A percentile compares a stretch with the other conserved stretches of the same genome.
These are phyloP conservation scores for Xanthoconium separans DNA, from an alignment of 1,284 basidiomycete species.

Conservation along the genomic window DNA sequence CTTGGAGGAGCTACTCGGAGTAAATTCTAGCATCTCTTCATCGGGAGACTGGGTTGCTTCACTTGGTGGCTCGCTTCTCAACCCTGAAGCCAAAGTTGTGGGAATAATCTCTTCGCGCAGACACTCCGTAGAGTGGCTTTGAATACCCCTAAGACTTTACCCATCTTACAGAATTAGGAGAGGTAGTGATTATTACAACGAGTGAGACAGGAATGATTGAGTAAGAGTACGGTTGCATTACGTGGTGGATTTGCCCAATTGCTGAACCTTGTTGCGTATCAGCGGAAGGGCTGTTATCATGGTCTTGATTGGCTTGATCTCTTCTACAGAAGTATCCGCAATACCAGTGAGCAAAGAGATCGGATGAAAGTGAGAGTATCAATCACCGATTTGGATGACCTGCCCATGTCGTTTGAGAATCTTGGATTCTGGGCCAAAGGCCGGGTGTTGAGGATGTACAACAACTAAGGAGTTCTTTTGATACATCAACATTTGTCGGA, in stretches of 20 bases:
- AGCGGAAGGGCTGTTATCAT: constrained; percentile 60
- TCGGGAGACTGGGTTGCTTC: constrained; percentile 51
- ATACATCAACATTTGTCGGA: constrained; percentile 1
- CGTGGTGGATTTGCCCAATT: constrained; percentile 18
- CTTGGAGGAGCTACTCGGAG: constrained; percentile 57
- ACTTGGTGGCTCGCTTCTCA: constrained; percentile 40
- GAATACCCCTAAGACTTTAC: constrained; percentile 7
- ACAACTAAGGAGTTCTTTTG: constrained; percentile 66
- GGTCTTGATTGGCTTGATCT: constrained; percentile 59
- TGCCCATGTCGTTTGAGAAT: constrained; percentile 59
- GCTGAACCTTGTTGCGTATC: constrained; percentile 52
- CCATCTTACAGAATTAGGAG: constrained; percentile 2
- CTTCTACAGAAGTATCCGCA: constrained; percentile 40
- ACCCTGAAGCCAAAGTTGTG: constrained; percentile 45
- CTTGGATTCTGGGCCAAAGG: constrained; percentile 49
- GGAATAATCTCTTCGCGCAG: constrained; percentile 44
- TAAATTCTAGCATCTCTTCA: constrained; percentile 29
- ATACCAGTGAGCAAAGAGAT: constrained; percentile 1
- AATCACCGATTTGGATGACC: constrained; percentile 55
- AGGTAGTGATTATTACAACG: constrained; percentile 9
- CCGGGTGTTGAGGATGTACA: constrained; percentile 55
- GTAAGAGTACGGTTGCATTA: constrained; percentile 10
- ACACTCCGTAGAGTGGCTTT: constrained; percentile 31
- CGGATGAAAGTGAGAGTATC: background rate
- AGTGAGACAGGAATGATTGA: constrained; percentile 1